A percentile compares a stretch with the other conserved stretches of the same genome.
Conservation (phyloP, 768 basidiomycete genomes). For the Termitomyces sp. region DNA sequence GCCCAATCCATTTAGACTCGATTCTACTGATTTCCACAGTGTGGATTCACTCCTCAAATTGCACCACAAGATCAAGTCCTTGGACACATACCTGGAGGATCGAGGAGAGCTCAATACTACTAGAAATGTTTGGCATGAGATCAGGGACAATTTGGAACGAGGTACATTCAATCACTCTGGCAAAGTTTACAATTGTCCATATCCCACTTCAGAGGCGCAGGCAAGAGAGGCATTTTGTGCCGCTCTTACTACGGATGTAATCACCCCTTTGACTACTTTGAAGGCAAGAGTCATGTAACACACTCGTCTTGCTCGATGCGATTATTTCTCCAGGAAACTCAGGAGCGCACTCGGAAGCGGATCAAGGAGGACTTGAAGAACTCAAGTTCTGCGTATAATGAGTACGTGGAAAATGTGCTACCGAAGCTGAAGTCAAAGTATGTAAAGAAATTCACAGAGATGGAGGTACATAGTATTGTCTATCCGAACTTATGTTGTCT, state of each 20-base stretch:
- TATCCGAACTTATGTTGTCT: neutral
- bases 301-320: neutral
- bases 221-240: conserved; percentile 74
- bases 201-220: conserved; percentile 59
- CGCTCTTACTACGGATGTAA: conserved; percentile 68
- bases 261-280: conserved; percentile 59
- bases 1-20: neutral
- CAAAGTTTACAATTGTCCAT: conserved; percentile 5
- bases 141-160: conserved; percentile 81
- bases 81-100: conserved; percentile 72
- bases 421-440: conserved; percentile 80
- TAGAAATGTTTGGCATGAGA: conserved; percentile 76
- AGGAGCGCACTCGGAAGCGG: conserved; percentile 86
- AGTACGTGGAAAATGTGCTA: conserved; percentile 74
- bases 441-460: conserved; percentile 79
- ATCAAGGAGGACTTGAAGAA: conserved; percentile 89
- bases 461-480: conserved; percentile 53
- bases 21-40: conserved; percentile 30
- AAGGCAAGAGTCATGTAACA: conserved; percentile 41
- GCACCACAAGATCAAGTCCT: conserved; percentile 63
- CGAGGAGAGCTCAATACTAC: conserved; percentile 59
- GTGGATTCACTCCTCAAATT: conserved; percentile 71
- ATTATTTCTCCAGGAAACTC: conserved; percentile 58
- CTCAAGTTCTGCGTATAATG: conserved; percentile 69
- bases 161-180: conserved; percentile 34